These are phyloP conservation scores for Oryza punctata DNA, from an alignment of 176 grass and related monocot genomes.

Conservation along the genomic window DNA sequence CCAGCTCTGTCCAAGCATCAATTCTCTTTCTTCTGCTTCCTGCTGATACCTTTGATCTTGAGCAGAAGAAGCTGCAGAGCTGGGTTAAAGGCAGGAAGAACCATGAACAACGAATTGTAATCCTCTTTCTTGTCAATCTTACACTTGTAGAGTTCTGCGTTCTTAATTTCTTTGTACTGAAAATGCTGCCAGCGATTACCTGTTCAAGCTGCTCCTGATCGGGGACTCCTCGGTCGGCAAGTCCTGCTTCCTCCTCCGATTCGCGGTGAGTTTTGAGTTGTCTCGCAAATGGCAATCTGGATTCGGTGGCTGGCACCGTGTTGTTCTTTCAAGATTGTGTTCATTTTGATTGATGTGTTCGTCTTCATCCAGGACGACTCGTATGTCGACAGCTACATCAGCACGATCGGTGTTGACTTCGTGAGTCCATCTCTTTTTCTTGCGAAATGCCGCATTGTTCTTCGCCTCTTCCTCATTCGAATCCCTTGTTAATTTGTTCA, in stretches of 20 bases:
- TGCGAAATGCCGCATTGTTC: background rate
- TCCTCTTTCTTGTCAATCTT: too few species aligned
- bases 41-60: background rate
- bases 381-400: constrained; percentile 77
- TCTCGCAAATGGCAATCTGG: background rate
- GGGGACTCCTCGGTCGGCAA: constrained; percentile 84
- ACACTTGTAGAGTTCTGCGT: too few species aligned
- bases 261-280: constrained; percentile 49
- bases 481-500: background rate
- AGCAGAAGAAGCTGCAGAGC: background rate
- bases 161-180: too few species aligned
- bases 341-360: background rate
- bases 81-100: background rate
- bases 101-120: constrained; percentile 70
- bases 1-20: background rate
- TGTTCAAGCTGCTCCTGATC: constrained; percentile 87
- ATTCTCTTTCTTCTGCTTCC: background rate
- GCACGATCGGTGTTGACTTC: constrained; percentile 82
- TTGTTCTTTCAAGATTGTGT: too few species aligned
- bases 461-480: background rate
- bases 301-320: too few species aligned
- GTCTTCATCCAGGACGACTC: constrained; percentile 60
- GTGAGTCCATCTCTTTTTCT: constrained; percentile 35
- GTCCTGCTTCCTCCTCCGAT: constrained; percentile 77
- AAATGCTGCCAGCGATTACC: constrained; percentile 49